Conservation (phyloP, 495 filamentous ascomycete genomes). For the Neurospora sp. region DNA sequence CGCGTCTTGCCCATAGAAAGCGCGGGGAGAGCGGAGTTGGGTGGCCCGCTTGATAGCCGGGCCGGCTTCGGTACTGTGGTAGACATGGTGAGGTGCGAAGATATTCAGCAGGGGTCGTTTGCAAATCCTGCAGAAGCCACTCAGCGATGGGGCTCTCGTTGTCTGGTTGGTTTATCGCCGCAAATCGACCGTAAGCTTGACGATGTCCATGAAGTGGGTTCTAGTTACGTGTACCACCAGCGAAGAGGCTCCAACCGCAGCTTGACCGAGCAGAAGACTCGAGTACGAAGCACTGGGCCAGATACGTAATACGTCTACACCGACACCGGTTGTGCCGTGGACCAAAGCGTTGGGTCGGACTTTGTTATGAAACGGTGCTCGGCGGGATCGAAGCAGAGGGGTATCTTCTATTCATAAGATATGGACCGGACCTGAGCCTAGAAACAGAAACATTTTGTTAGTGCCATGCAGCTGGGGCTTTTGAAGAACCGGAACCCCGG, state of each 20-base stretch:
- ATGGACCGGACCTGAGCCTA: not conserved
- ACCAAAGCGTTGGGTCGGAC: not conserved
- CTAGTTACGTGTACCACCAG: not conserved
- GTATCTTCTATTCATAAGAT: not conserved
- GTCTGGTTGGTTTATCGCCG: not conserved
- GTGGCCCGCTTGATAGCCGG: slow-evolving; percentile 51
- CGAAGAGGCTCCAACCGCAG: not conserved
- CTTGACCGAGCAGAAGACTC: not conserved
- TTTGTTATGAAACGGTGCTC: not conserved
- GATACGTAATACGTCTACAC: not conserved
- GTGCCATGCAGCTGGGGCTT: not conserved
- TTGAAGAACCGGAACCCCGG: not conserved
- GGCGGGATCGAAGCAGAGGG: not conserved
- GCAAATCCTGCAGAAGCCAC: not conserved
- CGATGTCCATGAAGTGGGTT: slow-evolving; percentile 8
- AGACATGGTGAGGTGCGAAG: slow-evolving; percentile 34
- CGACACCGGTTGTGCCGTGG: not conserved
- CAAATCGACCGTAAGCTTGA: not conserved
- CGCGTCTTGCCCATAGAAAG: slow-evolving; percentile 62
- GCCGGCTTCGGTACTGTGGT: slow-evolving; percentile 56
- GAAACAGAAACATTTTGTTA: not conserved
- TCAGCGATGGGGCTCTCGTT: not conserved
- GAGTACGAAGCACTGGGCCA: not conserved
- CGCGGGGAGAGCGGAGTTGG: slow-evolving; percentile 55
- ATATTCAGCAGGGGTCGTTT: not conserved